Evolutionary conservation across 1,139 yeast species (phyloP).

Genomic region (Meyerozyma smithsonii): DNA sequence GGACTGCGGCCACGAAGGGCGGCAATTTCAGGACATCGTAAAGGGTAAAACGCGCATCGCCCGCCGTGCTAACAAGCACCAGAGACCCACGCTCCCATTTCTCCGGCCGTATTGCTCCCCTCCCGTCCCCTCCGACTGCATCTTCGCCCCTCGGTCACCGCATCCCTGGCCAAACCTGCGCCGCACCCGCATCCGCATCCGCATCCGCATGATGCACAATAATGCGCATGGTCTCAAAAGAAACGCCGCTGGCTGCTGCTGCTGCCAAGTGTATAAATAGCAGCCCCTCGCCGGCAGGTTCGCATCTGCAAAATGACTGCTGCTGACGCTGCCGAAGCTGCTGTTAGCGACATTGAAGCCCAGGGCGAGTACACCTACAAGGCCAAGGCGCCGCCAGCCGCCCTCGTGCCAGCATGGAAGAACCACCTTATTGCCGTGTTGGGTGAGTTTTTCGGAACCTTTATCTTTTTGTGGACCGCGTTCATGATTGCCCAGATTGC

Average conservation of each 20-base stretch:
- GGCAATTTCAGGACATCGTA: too few species aligned
- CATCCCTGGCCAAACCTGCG: too few species aligned
- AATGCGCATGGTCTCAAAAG: neutral
- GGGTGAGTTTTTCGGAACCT: conserved; percentile 65
- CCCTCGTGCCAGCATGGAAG: conserved; percentile 21
- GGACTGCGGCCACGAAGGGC: too few species aligned
- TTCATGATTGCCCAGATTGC: conserved; percentile 83
- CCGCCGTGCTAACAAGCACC: too few species aligned
- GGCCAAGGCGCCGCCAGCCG: conserved; percentile 4
- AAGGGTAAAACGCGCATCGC: too few species aligned
- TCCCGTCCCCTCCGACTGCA: too few species aligned
- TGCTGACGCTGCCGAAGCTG: conserved; percentile 3
- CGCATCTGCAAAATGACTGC: conserved; percentile 6
- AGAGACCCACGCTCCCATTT: too few species aligned
- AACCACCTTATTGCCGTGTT: conserved; percentile 32
- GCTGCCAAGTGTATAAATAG: neutral
- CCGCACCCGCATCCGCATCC: too few species aligned
- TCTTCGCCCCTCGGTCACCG: too few species aligned
- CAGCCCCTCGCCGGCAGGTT: neutral
- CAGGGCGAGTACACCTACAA: conserved; percentile 3
- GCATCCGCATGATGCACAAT: neutral
- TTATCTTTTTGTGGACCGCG: conserved; percentile 78
- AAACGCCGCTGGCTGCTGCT: neutral
- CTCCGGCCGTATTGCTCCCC: too few species aligned
- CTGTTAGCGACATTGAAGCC: conserved; percentile 5